Evolutionary conservation across 2,329 filamentous ascomycete genomes (phyloP), one percentile per base, ranked within the genome.

Genomic region (Xylariaceae sp.): DNA sequence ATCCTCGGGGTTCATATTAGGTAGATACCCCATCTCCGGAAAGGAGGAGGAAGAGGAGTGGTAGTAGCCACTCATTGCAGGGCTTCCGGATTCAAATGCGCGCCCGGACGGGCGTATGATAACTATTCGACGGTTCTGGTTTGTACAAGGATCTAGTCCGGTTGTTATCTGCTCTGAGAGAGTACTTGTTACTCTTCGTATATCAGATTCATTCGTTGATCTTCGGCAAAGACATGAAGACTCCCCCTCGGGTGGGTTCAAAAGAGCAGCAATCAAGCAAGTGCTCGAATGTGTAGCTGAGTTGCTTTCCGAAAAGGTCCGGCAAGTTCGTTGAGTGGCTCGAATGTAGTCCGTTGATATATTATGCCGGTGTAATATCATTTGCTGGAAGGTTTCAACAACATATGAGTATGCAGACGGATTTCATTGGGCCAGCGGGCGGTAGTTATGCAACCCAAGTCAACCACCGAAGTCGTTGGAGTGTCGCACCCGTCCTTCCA

Each of bases 61-160:
- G 57, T 82, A 81, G 61, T 78, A 79, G 55, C 80, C 77, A 61
- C 74, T 74, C 79, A 82, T 82, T 49, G 55, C 58, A 48, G 48
- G 42, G 47, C 50, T 52, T 43, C 39, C 39, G 39, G 38, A 54
- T 45, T 49, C 45, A 48, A 55, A 48, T 52, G 54, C 47, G 47
- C 42, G 44, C 35, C 42, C 27, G 33, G 30, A 44, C 22, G 30
- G 46, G 32, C 7, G 39, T 11, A 18, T 22, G 27, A 22, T 31
- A 40, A 9, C 7, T 27, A 27, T 27, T 27, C 22, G 7, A 27
- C 15, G 17, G 27, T 27, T 39, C 30, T 42, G 41, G 44, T 40
- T 17, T 45, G 33, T 43, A 42, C 32, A 38, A 40, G 27, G 43
- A 22, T 43, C 42, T 44, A 33, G 47, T 30, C 12, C 4, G 35